A percentile compares a stretch with the other conserved stretches of the same genome.
phyloP scores from a whole-genome alignment of 2,329 filamentous ascomycete species.

The Trichophyton verrucosum region DNA sequence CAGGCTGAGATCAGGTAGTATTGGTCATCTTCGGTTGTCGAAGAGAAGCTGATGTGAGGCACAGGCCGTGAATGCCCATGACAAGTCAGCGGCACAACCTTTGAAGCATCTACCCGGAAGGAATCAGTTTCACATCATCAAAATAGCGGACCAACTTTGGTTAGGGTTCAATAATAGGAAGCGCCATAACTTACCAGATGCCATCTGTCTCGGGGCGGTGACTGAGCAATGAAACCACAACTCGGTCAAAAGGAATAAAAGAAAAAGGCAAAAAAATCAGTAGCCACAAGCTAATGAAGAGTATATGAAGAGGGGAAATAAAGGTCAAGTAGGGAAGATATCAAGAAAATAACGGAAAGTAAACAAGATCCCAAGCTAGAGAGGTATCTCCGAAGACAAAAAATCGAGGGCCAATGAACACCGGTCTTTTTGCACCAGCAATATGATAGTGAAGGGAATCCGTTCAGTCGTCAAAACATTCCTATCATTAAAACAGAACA shows the following conservation, averaged over 20 bases:
- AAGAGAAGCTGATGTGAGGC: conserved; percentile 81
- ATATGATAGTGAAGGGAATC: conserved; percentile 8
- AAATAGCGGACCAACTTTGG: background rate
- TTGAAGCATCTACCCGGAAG: conserved; percentile 12
- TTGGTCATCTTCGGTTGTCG: conserved; percentile 64
- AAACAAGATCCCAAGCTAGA: background rate
- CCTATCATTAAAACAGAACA: conserved; percentile 21
- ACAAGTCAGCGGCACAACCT: conserved; percentile 68
- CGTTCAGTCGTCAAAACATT: conserved; percentile 25
- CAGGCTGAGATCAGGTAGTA: conserved; percentile 91
- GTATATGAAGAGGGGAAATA: background rate
- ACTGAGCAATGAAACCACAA: background rate
- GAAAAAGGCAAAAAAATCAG: conserved; percentile 1
- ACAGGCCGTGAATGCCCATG: conserved; percentile 90
- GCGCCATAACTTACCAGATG: conserved; percentile 2
- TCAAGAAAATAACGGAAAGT: background rate
- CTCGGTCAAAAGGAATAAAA: background rate
- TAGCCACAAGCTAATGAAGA: background rate
- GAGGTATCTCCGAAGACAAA: background rate
- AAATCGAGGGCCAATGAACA: conserved; percentile 4
- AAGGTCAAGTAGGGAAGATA: background rate
- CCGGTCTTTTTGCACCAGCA: conserved; percentile 6
- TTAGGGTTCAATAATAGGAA: background rate
- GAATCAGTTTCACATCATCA: background rate
- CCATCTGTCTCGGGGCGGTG: background rate